These are phyloP conservation scores for Musa troglodytarum DNA, from an alignment of 176 grass and related monocot species.

Conservation along the genomic window DNA sequence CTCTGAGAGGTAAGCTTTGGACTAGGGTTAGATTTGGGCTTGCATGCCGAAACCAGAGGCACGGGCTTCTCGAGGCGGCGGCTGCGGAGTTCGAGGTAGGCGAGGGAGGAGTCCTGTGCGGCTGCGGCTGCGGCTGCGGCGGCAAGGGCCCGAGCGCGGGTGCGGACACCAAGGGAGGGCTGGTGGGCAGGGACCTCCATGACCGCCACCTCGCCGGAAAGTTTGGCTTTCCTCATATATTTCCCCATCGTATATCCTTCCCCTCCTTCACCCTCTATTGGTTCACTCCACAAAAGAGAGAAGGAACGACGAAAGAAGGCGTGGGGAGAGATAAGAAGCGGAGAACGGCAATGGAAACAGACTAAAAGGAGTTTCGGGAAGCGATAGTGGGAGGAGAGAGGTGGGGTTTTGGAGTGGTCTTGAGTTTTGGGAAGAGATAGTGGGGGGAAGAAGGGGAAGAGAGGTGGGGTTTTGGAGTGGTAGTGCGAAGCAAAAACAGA, in stretches of 20 bases:
- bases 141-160: conserved; percentile 70
- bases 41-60: conserved; percentile 2
- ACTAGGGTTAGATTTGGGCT: not conserved
- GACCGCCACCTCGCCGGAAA: conserved; percentile 22
- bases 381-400: not conserved
- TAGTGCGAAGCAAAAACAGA: not conserved
- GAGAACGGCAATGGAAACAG: not conserved
- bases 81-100: conserved; percentile 15
- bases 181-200: conserved; percentile 21
- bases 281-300: not conserved
- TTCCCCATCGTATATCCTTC: conserved; percentile 15
- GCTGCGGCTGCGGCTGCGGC: conserved; percentile 31
- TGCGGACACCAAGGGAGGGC: conserved; percentile 74
- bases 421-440: not conserved
- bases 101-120: conserved; percentile 8
- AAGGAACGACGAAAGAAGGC: not conserved
- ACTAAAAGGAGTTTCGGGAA: conserved; percentile 1
- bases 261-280: not conserved
- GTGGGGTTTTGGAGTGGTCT: conserved; percentile 4
- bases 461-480: conserved; percentile 7
- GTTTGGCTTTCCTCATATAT: conserved; percentile 26
- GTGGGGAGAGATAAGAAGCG: not conserved
- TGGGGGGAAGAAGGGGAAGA: not conserved
- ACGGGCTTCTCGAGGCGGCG: not conserved
- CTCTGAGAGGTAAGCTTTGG: not conserved